Evolutionary conservation across 345 rosid genomes (phyloP).

Genomic region (Eucalyptus grandis): DNA sequence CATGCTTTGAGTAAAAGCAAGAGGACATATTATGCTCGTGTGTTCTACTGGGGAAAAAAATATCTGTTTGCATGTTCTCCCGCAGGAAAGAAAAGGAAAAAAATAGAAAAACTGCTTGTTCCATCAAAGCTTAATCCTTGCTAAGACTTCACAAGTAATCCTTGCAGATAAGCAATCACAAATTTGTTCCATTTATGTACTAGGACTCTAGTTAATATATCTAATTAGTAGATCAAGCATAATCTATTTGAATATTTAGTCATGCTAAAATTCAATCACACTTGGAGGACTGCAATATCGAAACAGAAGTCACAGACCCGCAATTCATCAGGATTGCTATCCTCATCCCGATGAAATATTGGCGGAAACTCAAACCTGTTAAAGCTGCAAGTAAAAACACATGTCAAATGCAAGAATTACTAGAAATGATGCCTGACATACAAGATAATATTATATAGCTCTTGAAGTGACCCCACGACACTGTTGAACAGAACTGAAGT

Average conservation of each 20-base stretch:
- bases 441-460: neutral
- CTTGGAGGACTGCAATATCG: neutral
- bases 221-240: neutral
- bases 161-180: neutral
- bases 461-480: neutral
- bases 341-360: slow-evolving; percentile 81
- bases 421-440: neutral
- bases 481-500: neutral
- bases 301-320: slow-evolving; percentile 36
- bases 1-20: neutral
- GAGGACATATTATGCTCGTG: neutral
- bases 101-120: neutral
- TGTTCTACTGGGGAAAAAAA: neutral
- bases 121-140: neutral
- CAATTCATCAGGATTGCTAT: slow-evolving; percentile 60
- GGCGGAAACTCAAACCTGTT: slow-evolving; percentile 87
- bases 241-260: neutral
- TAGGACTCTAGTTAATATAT: neutral
- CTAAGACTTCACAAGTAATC: neutral
- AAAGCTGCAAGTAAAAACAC: slow-evolving; percentile 40
- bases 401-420: neutral
- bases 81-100: neutral
- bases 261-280: neutral
- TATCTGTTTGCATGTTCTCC: neutral
- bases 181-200: neutral